Percentiles rank a stretch among this genome's conserved stretches.
Evolutionary conservation across 805 yeast species (phyloP).

Genomic region (Candida quercuum): DNA sequence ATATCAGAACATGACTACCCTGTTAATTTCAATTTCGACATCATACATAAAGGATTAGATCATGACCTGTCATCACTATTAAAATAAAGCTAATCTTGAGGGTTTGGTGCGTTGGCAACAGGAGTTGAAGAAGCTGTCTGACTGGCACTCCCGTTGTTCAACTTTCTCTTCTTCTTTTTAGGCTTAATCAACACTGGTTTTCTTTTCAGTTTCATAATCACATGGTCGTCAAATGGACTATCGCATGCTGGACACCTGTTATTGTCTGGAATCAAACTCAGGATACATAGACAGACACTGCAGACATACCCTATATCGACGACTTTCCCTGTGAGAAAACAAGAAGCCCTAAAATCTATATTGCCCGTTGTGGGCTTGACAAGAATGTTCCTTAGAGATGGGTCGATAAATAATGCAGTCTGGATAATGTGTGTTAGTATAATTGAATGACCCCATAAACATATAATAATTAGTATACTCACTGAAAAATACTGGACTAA

Average conservation of each 20-base stretch:
- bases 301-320: slow-evolving; percentile 95
- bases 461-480: no score
- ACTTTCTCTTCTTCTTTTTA: slow-evolving; percentile 31
- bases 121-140: background rate
- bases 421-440: slow-evolving; percentile 12
- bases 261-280: slow-evolving; percentile 62
- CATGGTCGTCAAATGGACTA: slow-evolving; percentile 63
- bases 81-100: no score
- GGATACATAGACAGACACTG: slow-evolving; percentile 83
- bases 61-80: slow-evolving; percentile 7
- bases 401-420: slow-evolving; percentile 84
- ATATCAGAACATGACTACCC: slow-evolving; percentile 49
- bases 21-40: slow-evolving; percentile 25
- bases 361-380: slow-evolving; percentile 78
- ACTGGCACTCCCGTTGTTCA: slow-evolving; percentile 15
- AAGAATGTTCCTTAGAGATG: slow-evolving; percentile 68
- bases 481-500: slow-evolving; percentile 68
- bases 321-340: slow-evolving; percentile 84
- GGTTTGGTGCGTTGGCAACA: no score
- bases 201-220: slow-evolving; percentile 50
- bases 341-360: slow-evolving; percentile 92
- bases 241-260: slow-evolving; percentile 83
- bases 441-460: no score
- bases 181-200: slow-evolving; percentile 49
- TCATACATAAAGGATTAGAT: slow-evolving; percentile 27